Conservation (phyloP, 2,329 filamentous ascomycete species). For the Xylariaceae sp. region DNA sequence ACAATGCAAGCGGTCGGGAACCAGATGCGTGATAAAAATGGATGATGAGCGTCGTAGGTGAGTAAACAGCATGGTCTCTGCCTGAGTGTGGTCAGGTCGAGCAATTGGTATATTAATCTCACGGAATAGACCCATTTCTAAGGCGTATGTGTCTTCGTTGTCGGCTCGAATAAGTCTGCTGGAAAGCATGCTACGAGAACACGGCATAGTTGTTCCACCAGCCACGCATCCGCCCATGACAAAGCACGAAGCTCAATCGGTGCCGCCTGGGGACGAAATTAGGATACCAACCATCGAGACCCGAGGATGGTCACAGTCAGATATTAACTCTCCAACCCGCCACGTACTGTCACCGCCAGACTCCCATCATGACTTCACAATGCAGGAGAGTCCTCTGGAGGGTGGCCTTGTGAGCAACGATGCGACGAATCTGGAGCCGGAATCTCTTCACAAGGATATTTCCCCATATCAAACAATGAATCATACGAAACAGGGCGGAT, state of each 20-base stretch:
- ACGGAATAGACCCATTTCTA: constrained; percentile 18
- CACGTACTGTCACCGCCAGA: constrained; percentile 20
- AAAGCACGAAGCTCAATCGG: constrained; percentile 15
- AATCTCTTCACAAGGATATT: not conserved
- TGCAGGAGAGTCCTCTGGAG: constrained; percentile 15
- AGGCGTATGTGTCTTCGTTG: constrained; percentile 22
- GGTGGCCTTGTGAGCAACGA: constrained; percentile 1
- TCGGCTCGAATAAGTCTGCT: constrained; percentile 19
- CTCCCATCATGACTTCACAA: constrained; percentile 19
- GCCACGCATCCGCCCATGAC: constrained; percentile 19
- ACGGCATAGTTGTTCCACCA: constrained; percentile 15
- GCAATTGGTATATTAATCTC: constrained; percentile 4
- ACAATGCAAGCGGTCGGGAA: constrained; percentile 20
- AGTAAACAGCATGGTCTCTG: not conserved
- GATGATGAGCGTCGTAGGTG: constrained; percentile 24
- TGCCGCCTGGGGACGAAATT: constrained; percentile 12
- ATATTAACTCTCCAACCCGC: constrained; percentile 6
- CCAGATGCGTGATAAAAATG: constrained; percentile 23
- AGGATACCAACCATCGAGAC: constrained; percentile 1
- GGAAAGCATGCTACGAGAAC: constrained; percentile 20
- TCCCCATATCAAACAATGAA: constrained; percentile 1
- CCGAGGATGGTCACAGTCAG: constrained; percentile 11
- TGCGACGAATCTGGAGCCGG: not conserved
- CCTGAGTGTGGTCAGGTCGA: not conserved
- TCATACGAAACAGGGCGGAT: constrained; percentile 7